Percentiles rank a stretch among this genome's conserved stretches.
Conservation (phyloP, 1,284 basidiomycete genomes). For the Cryptococcus floricola region DNA sequence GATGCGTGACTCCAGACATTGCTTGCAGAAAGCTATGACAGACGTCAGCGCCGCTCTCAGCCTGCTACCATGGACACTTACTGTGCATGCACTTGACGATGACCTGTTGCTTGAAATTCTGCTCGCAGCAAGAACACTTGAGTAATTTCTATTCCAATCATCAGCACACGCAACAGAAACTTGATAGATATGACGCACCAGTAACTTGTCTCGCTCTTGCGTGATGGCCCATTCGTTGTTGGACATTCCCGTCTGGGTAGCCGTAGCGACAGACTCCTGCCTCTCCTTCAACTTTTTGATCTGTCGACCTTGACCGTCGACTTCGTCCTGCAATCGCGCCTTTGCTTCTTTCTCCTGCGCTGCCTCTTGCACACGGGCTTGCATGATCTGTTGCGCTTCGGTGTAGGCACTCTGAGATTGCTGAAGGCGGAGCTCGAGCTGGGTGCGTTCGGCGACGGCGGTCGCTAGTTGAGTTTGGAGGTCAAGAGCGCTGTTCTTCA, state of each 20-base stretch:
- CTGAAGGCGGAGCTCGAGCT: slow-evolving; percentile 34
- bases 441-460: slow-evolving; percentile 39
- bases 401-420: slow-evolving; percentile 48
- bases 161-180: not conserved
- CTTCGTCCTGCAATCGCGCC: slow-evolving; percentile 47
- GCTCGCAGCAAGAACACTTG: slow-evolving; percentile 86
- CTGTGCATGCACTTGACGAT: slow-evolving; percentile 94
- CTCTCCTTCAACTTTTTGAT: slow-evolving; percentile 44
- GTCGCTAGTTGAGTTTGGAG: slow-evolving; percentile 51
- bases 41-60: not conserved
- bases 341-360: slow-evolving; percentile 37
- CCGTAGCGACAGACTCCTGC: slow-evolving; percentile 38
- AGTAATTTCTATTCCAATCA: slow-evolving; percentile 63
- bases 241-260: slow-evolving; percentile 33
- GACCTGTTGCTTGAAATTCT: slow-evolving; percentile 77
- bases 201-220: slow-evolving; percentile 60
- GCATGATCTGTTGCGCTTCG: slow-evolving; percentile 44
- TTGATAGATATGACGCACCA: slow-evolving; percentile 53
- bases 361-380: slow-evolving; percentile 45
- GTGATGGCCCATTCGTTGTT: slow-evolving; percentile 55
- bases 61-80: slow-evolving; percentile 51
- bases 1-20: slow-evolving; percentile 80
- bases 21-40: slow-evolving; percentile 74
- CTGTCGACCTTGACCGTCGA: slow-evolving; percentile 30
- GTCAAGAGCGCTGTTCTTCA: slow-evolving; percentile 51